phyloP scores from a whole-genome alignment of 2,329 filamentous ascomycete species.

The Aspergillus sp. region DNA sequence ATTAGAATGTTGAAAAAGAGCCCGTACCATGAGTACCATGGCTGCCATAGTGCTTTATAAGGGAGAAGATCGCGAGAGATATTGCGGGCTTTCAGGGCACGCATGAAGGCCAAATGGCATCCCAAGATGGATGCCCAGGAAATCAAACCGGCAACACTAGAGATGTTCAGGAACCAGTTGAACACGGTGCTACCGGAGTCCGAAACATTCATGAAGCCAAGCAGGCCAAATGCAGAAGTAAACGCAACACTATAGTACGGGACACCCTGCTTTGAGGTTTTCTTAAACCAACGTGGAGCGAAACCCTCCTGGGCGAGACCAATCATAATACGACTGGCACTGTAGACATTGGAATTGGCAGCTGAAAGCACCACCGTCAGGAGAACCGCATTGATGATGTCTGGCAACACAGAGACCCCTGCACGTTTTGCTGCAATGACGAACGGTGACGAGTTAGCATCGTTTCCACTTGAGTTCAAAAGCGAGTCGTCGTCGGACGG shows the following conservation, averaged over 20 bases:
- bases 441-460: conserved; percentile 40
- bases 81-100: conserved; percentile 56
- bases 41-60: conserved; percentile 62
- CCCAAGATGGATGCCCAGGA: conserved; percentile 40
- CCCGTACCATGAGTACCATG: conserved; percentile 65
- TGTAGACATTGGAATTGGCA: conserved; percentile 44
- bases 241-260: conserved; percentile 47
- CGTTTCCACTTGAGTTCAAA: conserved; percentile 46
- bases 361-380: conserved; percentile 45
- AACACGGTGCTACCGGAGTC: conserved; percentile 63
- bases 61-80: conserved; percentile 60
- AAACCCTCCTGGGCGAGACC: conserved; percentile 56
- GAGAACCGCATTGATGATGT: conserved; percentile 44
- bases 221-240: conserved; percentile 56
- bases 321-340: conserved; percentile 66
- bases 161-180: conserved; percentile 36
- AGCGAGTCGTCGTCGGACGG: conserved; percentile 57
- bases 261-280: conserved; percentile 43
- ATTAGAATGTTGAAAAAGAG: conserved; percentile 66
- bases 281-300: conserved; percentile 45
- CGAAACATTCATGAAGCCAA: conserved; percentile 70
- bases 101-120: conserved; percentile 66
- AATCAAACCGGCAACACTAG: conserved; percentile 37
- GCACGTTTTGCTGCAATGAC: conserved; percentile 45
- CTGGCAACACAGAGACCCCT: conserved; percentile 39